Conservation (phyloP, 768 basidiomycete genomes). For the Hericium alpestre region DNA sequence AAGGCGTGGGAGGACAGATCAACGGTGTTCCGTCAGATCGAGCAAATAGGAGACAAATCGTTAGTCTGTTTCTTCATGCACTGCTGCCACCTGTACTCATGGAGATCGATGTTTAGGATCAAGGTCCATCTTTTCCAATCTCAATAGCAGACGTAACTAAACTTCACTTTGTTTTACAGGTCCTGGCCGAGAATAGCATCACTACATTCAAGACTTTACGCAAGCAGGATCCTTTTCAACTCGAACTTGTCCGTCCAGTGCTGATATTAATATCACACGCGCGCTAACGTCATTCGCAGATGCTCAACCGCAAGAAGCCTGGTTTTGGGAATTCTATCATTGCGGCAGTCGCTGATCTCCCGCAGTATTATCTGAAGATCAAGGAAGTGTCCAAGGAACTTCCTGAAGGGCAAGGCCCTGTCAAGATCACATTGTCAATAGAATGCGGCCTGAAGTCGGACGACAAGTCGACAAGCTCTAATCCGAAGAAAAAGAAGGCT, state of each 20-base stretch:
- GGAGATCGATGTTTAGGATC: conserved; percentile 12
- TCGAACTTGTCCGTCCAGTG: conserved; percentile 44
- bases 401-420: conserved; percentile 38
- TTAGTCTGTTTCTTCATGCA: conserved; percentile 25
- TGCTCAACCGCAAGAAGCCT: conserved; percentile 11
- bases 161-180: conserved; percentile 27
- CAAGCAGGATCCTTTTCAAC: conserved; percentile 42
- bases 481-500: conserved; percentile 36
- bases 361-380: conserved; percentile 48
- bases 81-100: background rate
- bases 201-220: conserved; percentile 47
- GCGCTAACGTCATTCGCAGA: background rate
- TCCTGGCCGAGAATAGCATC: conserved; percentile 67
- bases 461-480: conserved; percentile 17
- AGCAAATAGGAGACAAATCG: conserved; percentile 91
- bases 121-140: conserved; percentile 10
- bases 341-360: conserved; percentile 49
- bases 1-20: conserved; percentile 91
- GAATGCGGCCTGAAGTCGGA: conserved; percentile 41
- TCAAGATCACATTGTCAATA: conserved; percentile 46
- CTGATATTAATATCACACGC: background rate
- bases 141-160: background rate
- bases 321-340: conserved; percentile 50
- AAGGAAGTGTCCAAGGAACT: conserved; percentile 32
- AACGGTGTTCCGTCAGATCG: conserved; percentile 75